Percentiles rank a stretch among this genome's conserved stretches.
phyloP scores from a whole-genome alignment of 441 rosid species.

The Populus tomentosa region DNA sequence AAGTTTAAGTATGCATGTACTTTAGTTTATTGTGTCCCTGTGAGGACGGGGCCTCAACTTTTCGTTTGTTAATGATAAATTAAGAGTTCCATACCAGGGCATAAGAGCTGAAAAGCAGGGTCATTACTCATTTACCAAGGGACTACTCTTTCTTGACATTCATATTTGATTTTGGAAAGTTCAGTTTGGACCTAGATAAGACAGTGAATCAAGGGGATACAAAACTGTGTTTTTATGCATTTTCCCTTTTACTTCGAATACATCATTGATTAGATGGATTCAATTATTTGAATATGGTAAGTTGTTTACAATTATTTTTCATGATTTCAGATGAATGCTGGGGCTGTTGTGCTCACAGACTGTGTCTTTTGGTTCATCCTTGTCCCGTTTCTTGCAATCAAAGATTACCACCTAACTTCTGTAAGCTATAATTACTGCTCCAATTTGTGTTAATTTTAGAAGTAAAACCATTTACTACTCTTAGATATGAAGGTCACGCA shows the following conservation, averaged over 20 bases:
- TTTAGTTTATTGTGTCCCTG: not conserved
- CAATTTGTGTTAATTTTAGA: not conserved
- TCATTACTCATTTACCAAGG: not conserved
- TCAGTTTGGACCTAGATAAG: not conserved
- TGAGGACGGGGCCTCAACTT: not conserved
- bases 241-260: not conserved
- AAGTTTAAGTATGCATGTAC: not conserved
- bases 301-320: slow-evolving; percentile 4
- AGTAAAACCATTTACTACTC: not conserved
- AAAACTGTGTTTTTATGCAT: not conserved
- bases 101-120: not conserved
- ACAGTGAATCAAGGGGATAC: not conserved
- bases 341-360: slow-evolving; percentile 96
- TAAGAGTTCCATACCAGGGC: not conserved
- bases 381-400: slow-evolving; percentile 88
- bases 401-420: slow-evolving; percentile 61
- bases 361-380: slow-evolving; percentile 91
- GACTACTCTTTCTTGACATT: not conserved
- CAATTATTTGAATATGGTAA: not conserved
- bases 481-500: not conserved
- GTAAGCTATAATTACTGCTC: slow-evolving; percentile 40
- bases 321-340: slow-evolving; percentile 76
- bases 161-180: not conserved
- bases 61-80: not conserved
- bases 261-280: not conserved